Evolutionary conservation across 805 yeast genomes (phyloP).

Genomic region (Zygoascus bituminiphila): DNA sequence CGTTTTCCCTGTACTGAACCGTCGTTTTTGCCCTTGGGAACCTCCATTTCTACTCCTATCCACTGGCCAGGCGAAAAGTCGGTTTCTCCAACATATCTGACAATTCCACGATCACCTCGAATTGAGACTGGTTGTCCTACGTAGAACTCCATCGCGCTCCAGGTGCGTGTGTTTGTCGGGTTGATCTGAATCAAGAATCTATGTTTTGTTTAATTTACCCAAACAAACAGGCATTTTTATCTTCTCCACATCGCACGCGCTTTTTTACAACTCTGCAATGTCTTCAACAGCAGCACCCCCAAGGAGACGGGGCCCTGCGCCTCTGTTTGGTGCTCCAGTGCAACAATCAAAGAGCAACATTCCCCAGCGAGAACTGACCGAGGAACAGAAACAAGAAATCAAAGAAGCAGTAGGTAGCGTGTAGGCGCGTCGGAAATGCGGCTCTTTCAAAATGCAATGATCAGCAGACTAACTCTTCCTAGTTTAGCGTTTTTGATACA

Average conservation of each 20-base stretch:
- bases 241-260: background rate
- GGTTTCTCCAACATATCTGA: constrained; percentile 58
- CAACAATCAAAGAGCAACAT: background rate
- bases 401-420: constrained; percentile 57
- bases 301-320: constrained; percentile 1
- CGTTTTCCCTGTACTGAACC: constrained; percentile 58
- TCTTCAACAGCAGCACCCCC: constrained; percentile 1
- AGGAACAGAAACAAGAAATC: constrained; percentile 85
- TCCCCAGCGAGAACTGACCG: constrained; percentile 48
- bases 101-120: constrained; percentile 30
- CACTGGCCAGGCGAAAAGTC: constrained; percentile 45
- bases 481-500: constrained; percentile 81
- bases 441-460: background rate
- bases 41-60: constrained; percentile 82
- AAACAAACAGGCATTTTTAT: too few relatives aligned
- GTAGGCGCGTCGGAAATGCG: background rate
- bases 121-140: constrained; percentile 19
- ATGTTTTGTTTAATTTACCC: too few relatives aligned
- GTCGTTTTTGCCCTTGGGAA: constrained; percentile 77
- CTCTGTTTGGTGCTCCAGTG: background rate
- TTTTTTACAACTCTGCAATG: background rate
- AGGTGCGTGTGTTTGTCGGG: too few relatives aligned
- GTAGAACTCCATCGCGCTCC: constrained; percentile 6
- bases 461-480: background rate
- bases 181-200: too few relatives aligned